Evolutionary conservation across 2,329 filamentous ascomycete species (phyloP), one percentile per base, ranked within the genome.

Genomic region (Aureobasidium sp.): DNA sequence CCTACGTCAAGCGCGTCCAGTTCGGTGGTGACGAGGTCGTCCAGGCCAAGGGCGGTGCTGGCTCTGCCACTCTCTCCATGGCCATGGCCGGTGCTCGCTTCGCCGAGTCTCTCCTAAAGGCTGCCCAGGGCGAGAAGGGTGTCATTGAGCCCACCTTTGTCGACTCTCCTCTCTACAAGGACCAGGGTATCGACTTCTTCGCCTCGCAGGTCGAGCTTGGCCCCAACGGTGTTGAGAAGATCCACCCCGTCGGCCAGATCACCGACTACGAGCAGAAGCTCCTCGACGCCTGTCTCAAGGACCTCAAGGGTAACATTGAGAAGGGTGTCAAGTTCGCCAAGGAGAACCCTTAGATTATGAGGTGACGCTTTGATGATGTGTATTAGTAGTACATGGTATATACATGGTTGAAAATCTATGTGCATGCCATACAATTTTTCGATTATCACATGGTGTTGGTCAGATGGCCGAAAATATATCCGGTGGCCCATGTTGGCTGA

Each of bases 1-100:
- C 84, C 66, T 90, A 97, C 72, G 82, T 97, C 80, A 87, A 92
- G 78, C 92, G 94, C 77, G 94, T 97, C 74, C 93, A 97, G 83
- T 97, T 97, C 77, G 93, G 94, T 78, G 93, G 93, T 84, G 93
- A 97, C 77, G 93, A 97, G 87, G 93, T 97, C 70, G 93, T 97
- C 81, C 86, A 97, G 87, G 94, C 93, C 80, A 97, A 97, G 89
- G 92, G 93, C 76, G 94, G 93, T 79, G 91, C 92, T 73, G 93
- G 93, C 72, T 97, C 91, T 70, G 93, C 93, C 76, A 97, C 93
- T 67, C 89, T 97, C 71, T 97, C 91, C 82, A 99, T 99, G 93
- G 93, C 93, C 74, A 93, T 96, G 86, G 93, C 93, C 69, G 93
- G 93, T 80, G 85, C 84, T 67, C 84, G 85, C 70, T 87, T 88